Conservation (phyloP, 768 basidiomycete genomes). For the Pleurotus ostreatus region DNA sequence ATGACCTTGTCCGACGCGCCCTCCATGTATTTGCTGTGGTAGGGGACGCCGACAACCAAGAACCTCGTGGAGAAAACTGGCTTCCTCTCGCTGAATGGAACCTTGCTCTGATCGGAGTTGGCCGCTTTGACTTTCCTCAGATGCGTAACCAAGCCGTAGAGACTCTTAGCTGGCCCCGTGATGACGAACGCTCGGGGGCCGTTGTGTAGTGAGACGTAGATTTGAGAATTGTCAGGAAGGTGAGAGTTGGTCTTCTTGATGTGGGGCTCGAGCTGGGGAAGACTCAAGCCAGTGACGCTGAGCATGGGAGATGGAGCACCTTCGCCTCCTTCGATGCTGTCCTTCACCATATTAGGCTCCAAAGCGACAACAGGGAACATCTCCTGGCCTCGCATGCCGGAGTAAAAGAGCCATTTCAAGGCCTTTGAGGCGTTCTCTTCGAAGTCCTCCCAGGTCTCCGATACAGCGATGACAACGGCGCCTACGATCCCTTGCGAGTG, state of each 20-base stretch:
- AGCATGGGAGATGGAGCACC: constrained; percentile 94
- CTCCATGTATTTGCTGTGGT: constrained; percentile 84
- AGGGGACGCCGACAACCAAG: constrained; percentile 93
- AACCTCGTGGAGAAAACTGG: constrained; percentile 91
- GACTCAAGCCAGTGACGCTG: constrained; percentile 75
- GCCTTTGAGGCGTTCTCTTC: constrained; percentile 76
- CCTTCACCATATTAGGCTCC: constrained; percentile 83
- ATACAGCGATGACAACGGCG: constrained; percentile 84
- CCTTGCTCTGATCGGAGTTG: constrained; percentile 89
- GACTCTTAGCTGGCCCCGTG: constrained; percentile 84
- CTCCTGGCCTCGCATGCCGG: constrained; percentile 89
- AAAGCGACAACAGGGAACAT: constrained; percentile 90
- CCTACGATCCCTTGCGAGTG: constrained; percentile 98
- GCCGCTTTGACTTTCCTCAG: constrained; percentile 89
- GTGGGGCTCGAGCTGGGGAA: constrained; percentile 76
- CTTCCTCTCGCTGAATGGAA: constrained; percentile 92
- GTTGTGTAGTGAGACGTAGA: constrained; percentile 89
- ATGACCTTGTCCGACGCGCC: constrained; percentile 70
- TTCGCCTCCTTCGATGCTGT: constrained; percentile 89
- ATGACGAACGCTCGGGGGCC: constrained; percentile 89
- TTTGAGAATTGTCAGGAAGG: constrained; percentile 71
- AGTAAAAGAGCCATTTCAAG: constrained; percentile 89
- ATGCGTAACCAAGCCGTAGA: constrained; percentile 93
- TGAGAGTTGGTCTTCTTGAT: constrained; percentile 85
- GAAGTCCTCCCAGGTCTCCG: constrained; percentile 72